Evolutionary conservation across 306 rosid species (phyloP).

Genomic region (Vigna reflexopilosa): DNA sequence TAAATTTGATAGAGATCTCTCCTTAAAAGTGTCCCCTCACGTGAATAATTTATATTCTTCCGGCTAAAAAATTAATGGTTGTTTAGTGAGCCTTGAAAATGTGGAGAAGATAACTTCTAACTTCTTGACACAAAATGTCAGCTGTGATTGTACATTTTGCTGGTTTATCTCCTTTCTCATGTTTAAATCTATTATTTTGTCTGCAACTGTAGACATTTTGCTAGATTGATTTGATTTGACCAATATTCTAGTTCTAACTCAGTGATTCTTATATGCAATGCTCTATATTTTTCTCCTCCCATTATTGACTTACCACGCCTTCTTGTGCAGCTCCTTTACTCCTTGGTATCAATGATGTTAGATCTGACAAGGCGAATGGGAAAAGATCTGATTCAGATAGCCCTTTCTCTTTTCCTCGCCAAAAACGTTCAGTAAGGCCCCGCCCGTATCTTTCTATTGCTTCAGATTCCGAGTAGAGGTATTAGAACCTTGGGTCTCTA

Average conservation of each 20-base stretch:
- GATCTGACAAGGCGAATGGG: slow-evolving; percentile 73
- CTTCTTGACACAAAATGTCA: neutral
- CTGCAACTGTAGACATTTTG: neutral
- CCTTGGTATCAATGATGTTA: slow-evolving; percentile 77
- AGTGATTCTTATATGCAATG: neutral
- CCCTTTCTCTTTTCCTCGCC: slow-evolving; percentile 99
- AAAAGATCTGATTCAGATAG: slow-evolving; percentile 79
- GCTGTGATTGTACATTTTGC: neutral
- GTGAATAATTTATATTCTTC: neutral
- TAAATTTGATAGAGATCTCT: neutral
- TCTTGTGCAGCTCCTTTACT: slow-evolving; percentile 82
- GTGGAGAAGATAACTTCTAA: slow-evolving; percentile 5
- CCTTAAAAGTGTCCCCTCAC: neutral
- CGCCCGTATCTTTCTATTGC: slow-evolving; percentile 73
- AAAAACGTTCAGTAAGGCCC: slow-evolving; percentile 90
- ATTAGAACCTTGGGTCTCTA: slow-evolving; percentile 26
- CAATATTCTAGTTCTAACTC: neutral
- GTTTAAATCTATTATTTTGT: neutral
- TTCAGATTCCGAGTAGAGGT: slow-evolving; percentile 89
- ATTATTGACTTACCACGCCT: slow-evolving; percentile 49
- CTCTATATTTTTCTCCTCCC: neutral
- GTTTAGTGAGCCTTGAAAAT: slow-evolving; percentile 16
- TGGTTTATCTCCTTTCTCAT: neutral
- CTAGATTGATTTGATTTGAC: neutral
- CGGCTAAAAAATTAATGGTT: neutral